Percentiles rank a stretch among this genome's conserved stretches.
Conservation (phyloP, 2,329 filamentous ascomycete genomes). For the Epichloe bromicola region DNA sequence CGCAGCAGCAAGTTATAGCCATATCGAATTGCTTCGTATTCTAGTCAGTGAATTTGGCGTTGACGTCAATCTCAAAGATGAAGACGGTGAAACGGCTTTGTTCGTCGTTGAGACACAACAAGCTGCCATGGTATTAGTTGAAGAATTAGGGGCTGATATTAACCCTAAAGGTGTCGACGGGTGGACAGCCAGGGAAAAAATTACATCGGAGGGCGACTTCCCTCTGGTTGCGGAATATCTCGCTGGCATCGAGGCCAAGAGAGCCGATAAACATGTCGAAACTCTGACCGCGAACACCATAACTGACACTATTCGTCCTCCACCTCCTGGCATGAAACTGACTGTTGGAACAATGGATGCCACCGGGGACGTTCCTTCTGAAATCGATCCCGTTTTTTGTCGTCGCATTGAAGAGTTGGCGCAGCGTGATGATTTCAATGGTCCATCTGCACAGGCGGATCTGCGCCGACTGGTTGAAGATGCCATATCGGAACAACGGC, state of each 20-base stretch:
- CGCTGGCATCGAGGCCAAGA: constrained; percentile 17
- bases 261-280: constrained; percentile 17
- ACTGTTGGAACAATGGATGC: constrained; percentile 64
- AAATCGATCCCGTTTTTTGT: constrained; percentile 71
- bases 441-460: constrained; percentile 65
- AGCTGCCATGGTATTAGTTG: constrained; percentile 66
- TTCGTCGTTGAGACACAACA: constrained; percentile 79
- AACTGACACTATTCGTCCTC: constrained; percentile 38
- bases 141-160: constrained; percentile 64
- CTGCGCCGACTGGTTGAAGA: constrained; percentile 70
- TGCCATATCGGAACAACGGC: constrained; percentile 54
- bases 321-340: constrained; percentile 66
- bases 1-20: constrained; percentile 85
- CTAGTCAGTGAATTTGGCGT: constrained; percentile 68
- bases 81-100: constrained; percentile 87
- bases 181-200: constrained; percentile 67
- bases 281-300: constrained; percentile 15
- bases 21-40: constrained; percentile 63
- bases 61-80: constrained; percentile 69
- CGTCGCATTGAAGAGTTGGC: constrained; percentile 82
- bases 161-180: constrained; percentile 58
- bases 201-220: constrained; percentile 66
- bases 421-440: constrained; percentile 68
- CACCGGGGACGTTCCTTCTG: constrained; percentile 42
- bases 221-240: constrained; percentile 66